Base-by-base conservation (phyloP, 495 filamentous ascomycete genomes). In the Antarctomyces pellizariae region DNA sequence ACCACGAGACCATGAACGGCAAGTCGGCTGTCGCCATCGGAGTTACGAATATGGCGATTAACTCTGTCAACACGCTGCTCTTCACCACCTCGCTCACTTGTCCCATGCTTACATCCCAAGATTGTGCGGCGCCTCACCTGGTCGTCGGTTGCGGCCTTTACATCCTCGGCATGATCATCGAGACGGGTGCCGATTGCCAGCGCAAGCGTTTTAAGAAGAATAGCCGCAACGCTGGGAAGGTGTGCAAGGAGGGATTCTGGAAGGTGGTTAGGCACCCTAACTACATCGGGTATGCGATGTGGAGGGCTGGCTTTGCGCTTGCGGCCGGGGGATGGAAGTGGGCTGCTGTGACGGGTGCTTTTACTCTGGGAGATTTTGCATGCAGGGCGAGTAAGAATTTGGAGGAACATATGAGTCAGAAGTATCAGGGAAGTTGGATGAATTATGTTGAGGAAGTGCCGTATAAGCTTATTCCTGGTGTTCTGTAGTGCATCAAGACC, bases 241-340 rank as follows among this genome's bases (percentile, higher is more conserved):
- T 57, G 2, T 67, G 55, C 33, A 52, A 46, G 14, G 51, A 43
- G 1, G 67, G 65, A 1, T 36, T 67, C 16, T 69, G 56, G 49
- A 33, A 38, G 2, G 36, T 54, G 35, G 57, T 61, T 3, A 52
- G 61, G n/a, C 63, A 72, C 30, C 49, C 62, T 38, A 70, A 71
- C 24, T 71, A 70, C 34, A 53, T 53, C 13, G 62, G 46, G 7
- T 68, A 63, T 36, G 54, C 58, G 1, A 16, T 70, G 2, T 67
- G 64, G 64, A 42, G 64, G 20, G 41, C 52, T 22, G 59, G 50
- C 2, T 65, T 59, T 35, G 52, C 54, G 9, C 28, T 68, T 35
- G 53, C 49, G 1, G 44, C 40, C 7, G 52, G 52, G 1, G 64
- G 64, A 0, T 56, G 52, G 53, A 24, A 44, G 8, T 55, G 38